Evolutionary conservation across 2,329 filamentous ascomycete genomes (phyloP), one percentile per base, ranked within the genome.

Genomic region (Alternaria rosae): DNA sequence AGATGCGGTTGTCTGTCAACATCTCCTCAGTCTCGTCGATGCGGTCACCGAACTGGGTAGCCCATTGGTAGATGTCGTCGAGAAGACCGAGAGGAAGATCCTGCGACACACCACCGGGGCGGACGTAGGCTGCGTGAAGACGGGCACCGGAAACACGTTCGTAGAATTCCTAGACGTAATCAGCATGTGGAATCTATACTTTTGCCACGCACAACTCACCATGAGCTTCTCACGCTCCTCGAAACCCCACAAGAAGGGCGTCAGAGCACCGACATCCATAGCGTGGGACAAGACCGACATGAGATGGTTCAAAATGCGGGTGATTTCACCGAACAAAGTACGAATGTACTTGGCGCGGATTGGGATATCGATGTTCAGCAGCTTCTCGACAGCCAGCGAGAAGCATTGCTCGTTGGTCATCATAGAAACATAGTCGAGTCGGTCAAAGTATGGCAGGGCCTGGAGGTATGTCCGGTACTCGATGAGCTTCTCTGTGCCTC

Each of bases 381-480:
- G 87, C 87, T 99, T 99, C 87, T 99, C 95, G 58, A 98, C 94
- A 20, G 93, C 95, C 70, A 99, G 87, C 38, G 93, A 89, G 82
- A 93, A 99, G 79, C 93, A 97, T 84, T 99, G 95, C 86, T 99
- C 95, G 82, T 99, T 99, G 76, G 95, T 99, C 95, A 99, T 99
- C 96, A 99, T 99, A 76, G 93, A 97, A 73, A 97, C 94, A 82
- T 99, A 99, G 83, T 99, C 95, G 81, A 99, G 87, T 73, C 95
- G 93, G 84, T 99, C 95, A 80, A 99, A 99, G 86, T 99, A 99
- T 59, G 95, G 95, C 78, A 99, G 86, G 60, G 95, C 95, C 86
- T 99, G 95, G 77, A 98, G 88, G 79, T 99, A 99, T 73, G 94
- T 97, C 87, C 97, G 97, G 88, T 99, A 99, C 86, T 99, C 95